Base-by-base conservation (phyloP, 2,329 filamentous ascomycete genomes). In the Simplicillium aogashimaense region DNA sequence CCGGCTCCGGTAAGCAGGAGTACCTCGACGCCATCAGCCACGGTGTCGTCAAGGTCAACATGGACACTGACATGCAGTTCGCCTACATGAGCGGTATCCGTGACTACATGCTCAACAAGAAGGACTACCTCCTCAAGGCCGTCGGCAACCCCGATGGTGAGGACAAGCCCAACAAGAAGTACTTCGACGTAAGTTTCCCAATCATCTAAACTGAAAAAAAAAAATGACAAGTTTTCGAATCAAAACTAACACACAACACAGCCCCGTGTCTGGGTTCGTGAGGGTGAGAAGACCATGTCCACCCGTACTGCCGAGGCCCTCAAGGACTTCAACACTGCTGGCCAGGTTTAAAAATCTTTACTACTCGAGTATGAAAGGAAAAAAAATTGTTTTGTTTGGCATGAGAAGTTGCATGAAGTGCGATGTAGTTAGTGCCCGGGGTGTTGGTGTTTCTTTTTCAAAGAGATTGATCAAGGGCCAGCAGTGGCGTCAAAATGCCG, bases 91-190 rank as follows among this genome's bases (percentile, higher is more conserved):
- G 70, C 47, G 92, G 92, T 69, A 84, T 97, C 71, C 86, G 92
- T 49, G 90, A 98, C 72, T 98, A 88, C 74, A 76, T 97, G 61
- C 66, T 87, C 58, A 84, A 79, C 64, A 95, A 95, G 78, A 89
- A 94, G 72, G 90, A 95, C 56, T 98, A 97, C 75, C 70, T 98
- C 53, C 69, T 76, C 70, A 79, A 74, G 45, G 77, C 86, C 58
- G 83, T 98, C 53, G 92, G 92, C 57, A 98, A 97, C 78, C 90
- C 90, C 50, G 89, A 97, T 38, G 89, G 90, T 45, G 81, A 79
- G 15, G 86, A 95, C 72, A 97, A 97, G 83, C 90, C 92, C 60
- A 98, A 98, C 81, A 98, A 98, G 86, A 97, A 95, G 72, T 82
- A 72, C 72, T 88, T 85, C 55, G 81, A 84, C 53, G 65, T 64